Conservation (phyloP, 345 rosid species). For the Schrenkiella parvula region DNA sequence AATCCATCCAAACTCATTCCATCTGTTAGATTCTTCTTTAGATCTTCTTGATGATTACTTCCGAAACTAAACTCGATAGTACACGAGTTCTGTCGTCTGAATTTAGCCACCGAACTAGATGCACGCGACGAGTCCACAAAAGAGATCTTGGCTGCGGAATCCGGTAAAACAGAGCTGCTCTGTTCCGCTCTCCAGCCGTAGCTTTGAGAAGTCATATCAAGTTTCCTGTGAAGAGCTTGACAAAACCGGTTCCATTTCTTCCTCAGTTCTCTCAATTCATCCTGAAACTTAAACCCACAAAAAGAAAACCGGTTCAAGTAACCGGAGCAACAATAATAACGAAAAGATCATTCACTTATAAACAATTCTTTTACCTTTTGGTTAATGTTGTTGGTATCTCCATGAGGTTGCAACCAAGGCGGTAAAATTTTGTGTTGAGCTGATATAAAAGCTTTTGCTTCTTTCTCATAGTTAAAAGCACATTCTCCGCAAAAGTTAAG, state of each 20-base stretch:
- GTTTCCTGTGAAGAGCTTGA: slow-evolving; percentile 42
- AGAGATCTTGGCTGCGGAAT: slow-evolving; percentile 40
- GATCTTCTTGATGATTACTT: slow-evolving; percentile 17
- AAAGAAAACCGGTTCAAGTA: neutral
- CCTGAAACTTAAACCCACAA: slow-evolving; percentile 41
- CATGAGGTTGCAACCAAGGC: slow-evolving; percentile 62
- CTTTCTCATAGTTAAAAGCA: slow-evolving; percentile 64
- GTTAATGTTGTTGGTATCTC: slow-evolving; percentile 31
- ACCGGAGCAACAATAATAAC: neutral
- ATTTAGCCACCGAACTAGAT: slow-evolving; percentile 50
- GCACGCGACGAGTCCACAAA: slow-evolving; percentile 36
- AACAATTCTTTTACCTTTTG: slow-evolving; percentile 44
- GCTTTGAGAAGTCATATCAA: neutral
- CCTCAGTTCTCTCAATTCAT: slow-evolving; percentile 49
- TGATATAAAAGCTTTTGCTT: slow-evolving; percentile 55
- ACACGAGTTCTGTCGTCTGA: slow-evolving; percentile 65
- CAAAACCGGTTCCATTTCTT: slow-evolving; percentile 76
- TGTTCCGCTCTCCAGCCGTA: slow-evolving; percentile 21
- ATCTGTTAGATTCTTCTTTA: slow-evolving; percentile 29
- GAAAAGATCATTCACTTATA: neutral
- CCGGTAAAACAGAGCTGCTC: slow-evolving; percentile 37
- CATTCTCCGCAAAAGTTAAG: slow-evolving; percentile 68
- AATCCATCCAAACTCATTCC: slow-evolving; percentile 61
- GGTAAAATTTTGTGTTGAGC: slow-evolving; percentile 52
- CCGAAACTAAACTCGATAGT: slow-evolving; percentile 61